Conservation (phyloP, 1,284 basidiomycete genomes). For the Cutaneotrichosporon dermatis region DNA sequence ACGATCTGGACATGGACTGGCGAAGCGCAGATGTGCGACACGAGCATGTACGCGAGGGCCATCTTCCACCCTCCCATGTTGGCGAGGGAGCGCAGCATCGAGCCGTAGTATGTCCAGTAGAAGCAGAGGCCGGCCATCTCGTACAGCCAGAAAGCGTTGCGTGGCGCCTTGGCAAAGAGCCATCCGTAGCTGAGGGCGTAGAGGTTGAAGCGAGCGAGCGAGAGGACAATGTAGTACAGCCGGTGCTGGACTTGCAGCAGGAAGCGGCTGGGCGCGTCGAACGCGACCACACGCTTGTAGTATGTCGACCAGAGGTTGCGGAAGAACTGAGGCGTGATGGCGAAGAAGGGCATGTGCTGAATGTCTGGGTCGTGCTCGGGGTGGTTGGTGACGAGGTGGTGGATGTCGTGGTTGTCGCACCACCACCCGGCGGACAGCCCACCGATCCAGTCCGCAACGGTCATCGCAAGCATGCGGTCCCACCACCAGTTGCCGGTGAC, state of each 20-base stretch:
- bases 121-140: conserved; percentile 52
- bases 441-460: conserved; percentile 70
- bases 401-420: conserved; percentile 96
- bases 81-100: conserved; percentile 49
- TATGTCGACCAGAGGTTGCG: conserved; percentile 85
- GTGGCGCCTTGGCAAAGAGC: conserved; percentile 55
- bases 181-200: conserved; percentile 82
- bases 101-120: conserved; percentile 56
- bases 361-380: conserved; percentile 89
- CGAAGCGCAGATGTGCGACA: conserved; percentile 54
- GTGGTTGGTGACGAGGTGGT: conserved; percentile 96
- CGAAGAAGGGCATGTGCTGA: conserved; percentile 93
- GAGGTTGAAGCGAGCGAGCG: conserved; percentile 91
- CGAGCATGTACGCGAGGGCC: conserved; percentile 52
- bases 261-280: conserved; percentile 66
- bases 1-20: conserved; percentile 70
- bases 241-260: conserved; percentile 81
- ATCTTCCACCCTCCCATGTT: conserved; percentile 36
- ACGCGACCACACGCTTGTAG: conserved; percentile 80
- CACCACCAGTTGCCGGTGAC: conserved; percentile 81
- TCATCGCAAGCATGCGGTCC: conserved; percentile 75
- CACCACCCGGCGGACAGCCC: conserved; percentile 96
- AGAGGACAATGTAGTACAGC: conserved; percentile 88
- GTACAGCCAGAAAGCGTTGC: conserved; percentile 45
- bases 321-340: conserved; percentile 84